Conservation (phyloP, 805 yeast genomes). For the Maudiozyma bulderi region DNA sequence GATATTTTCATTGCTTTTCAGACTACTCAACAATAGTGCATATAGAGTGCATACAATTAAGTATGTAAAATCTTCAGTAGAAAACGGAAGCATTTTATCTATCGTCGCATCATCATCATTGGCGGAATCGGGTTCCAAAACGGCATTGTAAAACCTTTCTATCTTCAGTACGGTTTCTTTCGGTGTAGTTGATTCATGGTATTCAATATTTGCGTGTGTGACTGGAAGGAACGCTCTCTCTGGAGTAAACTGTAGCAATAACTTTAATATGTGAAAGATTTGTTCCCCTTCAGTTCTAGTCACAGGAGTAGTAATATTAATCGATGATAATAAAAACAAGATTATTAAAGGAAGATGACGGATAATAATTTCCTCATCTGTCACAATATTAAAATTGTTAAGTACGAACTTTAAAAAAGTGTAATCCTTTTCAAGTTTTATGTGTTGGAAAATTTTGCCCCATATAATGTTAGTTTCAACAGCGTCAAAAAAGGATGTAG, state of each 20-base stretch:
- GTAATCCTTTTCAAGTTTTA: conserved; percentile 28
- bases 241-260: conserved; percentile 48
- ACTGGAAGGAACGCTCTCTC: conserved; percentile 52
- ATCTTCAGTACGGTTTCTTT: conserved; percentile 25
- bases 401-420: conserved; percentile 51
- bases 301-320: conserved; percentile 1
- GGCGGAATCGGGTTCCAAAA: conserved; percentile 10
- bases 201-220: conserved; percentile 31
- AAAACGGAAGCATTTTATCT: conserved; percentile 31
- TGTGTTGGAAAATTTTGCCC: conserved; percentile 42
- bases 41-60: conserved; percentile 30
- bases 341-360: conserved; percentile 69
- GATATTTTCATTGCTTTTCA: conserved; percentile 13
- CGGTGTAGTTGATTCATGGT: conserved; percentile 5
- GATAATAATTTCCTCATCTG: conserved; percentile 78
- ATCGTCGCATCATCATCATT: conserved; percentile 6
- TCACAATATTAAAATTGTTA: conserved; percentile 51
- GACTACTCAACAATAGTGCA: conserved; percentile 16
- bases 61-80: conserved; percentile 35
- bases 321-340: conserved; percentile 34
- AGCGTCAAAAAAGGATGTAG: conserved; percentile 70
- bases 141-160: conserved; percentile 27
- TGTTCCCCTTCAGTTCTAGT: background rate
- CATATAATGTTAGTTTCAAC: conserved; percentile 77
- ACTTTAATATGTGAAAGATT: conserved; percentile 18